A percentile compares a stretch with the other conserved stretches of the same genome.
Evolutionary conservation across 768 basidiomycete genomes (phyloP).

Genomic region (Dentipellis sp.): DNA sequence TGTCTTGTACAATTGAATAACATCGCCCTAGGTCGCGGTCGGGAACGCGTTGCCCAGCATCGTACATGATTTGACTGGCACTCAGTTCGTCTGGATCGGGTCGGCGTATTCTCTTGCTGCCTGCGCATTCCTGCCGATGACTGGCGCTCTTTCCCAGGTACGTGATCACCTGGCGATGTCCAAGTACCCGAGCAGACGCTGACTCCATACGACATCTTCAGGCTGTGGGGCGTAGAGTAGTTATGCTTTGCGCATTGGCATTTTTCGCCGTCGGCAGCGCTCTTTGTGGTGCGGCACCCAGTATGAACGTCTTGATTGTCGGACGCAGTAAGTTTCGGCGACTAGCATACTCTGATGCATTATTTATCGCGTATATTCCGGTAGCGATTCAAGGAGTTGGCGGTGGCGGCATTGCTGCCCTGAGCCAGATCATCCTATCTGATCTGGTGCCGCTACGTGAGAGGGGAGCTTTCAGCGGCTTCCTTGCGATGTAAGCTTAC

Average conservation of each 20-base stretch:
- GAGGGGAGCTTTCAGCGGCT: conserved; percentile 22
- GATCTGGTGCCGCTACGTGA: conserved; percentile 27
- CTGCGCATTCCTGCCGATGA: conserved; percentile 15
- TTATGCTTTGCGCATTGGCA: not conserved
- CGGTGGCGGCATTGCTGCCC: conserved; percentile 20
- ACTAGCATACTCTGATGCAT: no score
- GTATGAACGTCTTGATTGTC: not conserved
- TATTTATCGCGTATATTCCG: no score
- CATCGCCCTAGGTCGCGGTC: not conserved
- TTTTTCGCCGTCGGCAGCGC: not conserved
- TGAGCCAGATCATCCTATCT: conserved; percentile 22
- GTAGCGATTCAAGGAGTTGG: conserved; percentile 21
- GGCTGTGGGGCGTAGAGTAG: not conserved
- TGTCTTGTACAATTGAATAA: not conserved
- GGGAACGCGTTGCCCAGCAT: conserved; percentile 21
- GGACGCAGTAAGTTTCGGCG: not conserved
- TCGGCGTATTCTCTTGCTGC: conserved; percentile 15
- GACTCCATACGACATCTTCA: conserved; percentile 6
- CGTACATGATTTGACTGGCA: conserved; percentile 16
- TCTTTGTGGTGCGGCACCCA: not conserved
- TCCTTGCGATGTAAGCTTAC: conserved; percentile 21
- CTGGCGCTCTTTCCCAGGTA: conserved; percentile 13
- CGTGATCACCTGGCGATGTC: not conserved
- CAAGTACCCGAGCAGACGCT: not conserved
- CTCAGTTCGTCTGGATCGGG: conserved; percentile 11